phyloP scores from a whole-genome alignment of 1,284 basidiomycete species.

The Tylopilus sp. region DNA sequence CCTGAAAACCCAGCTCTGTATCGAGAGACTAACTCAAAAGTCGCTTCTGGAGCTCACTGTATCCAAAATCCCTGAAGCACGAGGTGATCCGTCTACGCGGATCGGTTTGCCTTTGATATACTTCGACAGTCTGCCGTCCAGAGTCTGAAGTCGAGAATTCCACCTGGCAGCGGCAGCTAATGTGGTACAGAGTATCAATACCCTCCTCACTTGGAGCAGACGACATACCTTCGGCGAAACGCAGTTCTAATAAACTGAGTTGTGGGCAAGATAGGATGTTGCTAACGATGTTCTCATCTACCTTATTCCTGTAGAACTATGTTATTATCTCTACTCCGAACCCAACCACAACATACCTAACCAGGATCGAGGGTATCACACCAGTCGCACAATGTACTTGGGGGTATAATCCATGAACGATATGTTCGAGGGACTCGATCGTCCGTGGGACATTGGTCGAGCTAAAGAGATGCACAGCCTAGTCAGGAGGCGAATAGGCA shows the following conservation, averaged over 20 bases:
- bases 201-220: background rate
- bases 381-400: constrained; percentile 43
- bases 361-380: constrained; percentile 49
- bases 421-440: constrained; percentile 72
- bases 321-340: background rate
- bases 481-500: background rate
- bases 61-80: constrained; percentile 78
- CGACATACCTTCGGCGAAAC: constrained; percentile 55
- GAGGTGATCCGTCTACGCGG: constrained; percentile 71
- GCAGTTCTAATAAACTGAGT: constrained; percentile 57
- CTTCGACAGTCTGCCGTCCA: constrained; percentile 65
- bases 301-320: constrained; percentile 47
- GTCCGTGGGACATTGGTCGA: constrained; percentile 77
- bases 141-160: constrained; percentile 59
- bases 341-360: constrained; percentile 43
- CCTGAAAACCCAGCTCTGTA: constrained; percentile 33
- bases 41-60: constrained; percentile 43
- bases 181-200: constrained; percentile 1
- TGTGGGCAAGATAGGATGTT: constrained; percentile 67
- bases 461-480: constrained; percentile 20
- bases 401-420: constrained; percentile 71
- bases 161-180: constrained; percentile 63
- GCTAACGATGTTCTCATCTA: constrained; percentile 72
- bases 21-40: background rate
- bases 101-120: constrained; percentile 69